Base-by-base conservation (phyloP, 306 rosid genomes). In the Ziziphus jujuba region DNA sequence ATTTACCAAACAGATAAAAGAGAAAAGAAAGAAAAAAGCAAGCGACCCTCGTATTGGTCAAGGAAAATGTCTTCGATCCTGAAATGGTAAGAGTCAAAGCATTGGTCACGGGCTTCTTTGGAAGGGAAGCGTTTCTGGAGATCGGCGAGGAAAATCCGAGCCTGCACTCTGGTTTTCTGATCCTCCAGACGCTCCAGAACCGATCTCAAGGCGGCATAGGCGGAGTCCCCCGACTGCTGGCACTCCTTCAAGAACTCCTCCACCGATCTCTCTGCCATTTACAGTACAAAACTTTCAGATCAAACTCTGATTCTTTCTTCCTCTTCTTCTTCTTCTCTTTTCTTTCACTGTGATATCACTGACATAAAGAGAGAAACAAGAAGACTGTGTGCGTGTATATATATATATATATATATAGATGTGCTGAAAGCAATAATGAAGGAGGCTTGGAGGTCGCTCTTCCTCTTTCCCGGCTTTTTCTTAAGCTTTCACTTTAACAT, bases 61-160 rank as follows among this genome's bases (percentile, higher is more conserved):
- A 93, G 84, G 64, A 87, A 60, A 59, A 93, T 57, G 80, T 93
- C 99, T 54, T 93, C 96, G 79, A 90, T 88, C 61, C 86, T 86
- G 33, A 93, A 93, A 64, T 93, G 97, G 73, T 82, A 90, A 35
- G 88, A 71, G 4, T 51, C 59, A 64, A 93, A 85, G 79, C 97
- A 93, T 2, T 70, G 76, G 65, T 88, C 91, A 76, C 90, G 74
- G 47, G 75, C 80, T 0, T 83, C 83, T 64, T 79, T 86, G 57
- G 96, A 71, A 40, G 86, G 80, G 57, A 93, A 90, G 44, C 95
- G 96, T 15, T 76, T 78, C 75, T 85, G 92, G 61, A 93, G 70
- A n/a, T 83, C 81, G 2, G 96, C 76, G 59, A 93, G 95, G 80
- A 93, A 93, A 78, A 90, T 78, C 74, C 97, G 91, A 54, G 97